A percentile compares a stretch with the other conserved stretches of the same genome.
phyloP scores from a whole-genome alignment of 768 basidiomycete species.

The Cantharellus cinnabarinus region DNA sequence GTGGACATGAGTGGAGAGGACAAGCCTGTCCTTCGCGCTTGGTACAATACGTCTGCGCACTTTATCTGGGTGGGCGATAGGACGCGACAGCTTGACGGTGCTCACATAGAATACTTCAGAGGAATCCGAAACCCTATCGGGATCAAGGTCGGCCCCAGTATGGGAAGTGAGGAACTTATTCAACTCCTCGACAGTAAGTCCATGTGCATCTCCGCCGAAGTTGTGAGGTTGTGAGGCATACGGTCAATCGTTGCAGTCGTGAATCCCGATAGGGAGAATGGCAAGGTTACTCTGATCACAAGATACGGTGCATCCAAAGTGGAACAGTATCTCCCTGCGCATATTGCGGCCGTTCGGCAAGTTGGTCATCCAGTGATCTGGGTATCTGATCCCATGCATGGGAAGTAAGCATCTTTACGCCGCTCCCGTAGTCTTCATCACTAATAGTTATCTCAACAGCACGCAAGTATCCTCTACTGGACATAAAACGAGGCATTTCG shows the following conservation, averaged over 20 bases:
- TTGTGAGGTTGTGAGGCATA: neutral
- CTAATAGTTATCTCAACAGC: constrained; percentile 22
- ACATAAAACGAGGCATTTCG: constrained; percentile 80
- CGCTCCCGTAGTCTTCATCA: neutral
- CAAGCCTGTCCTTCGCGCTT: constrained; percentile 16
- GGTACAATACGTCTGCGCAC: constrained; percentile 84
- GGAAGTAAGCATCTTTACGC: constrained; percentile 42
- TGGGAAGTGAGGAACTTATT: constrained; percentile 60
- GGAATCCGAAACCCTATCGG: constrained; percentile 89
- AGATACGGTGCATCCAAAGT: constrained; percentile 85
- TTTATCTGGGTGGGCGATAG: constrained; percentile 97
- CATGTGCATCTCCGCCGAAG: neutral
- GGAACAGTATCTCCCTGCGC: constrained; percentile 47
- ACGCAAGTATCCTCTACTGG: constrained; percentile 51
- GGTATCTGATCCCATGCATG: constrained; percentile 98
- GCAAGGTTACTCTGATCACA: constrained; percentile 77
- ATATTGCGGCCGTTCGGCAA: constrained; percentile 61
- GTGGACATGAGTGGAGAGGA: neutral
- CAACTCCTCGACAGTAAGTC: constrained; percentile 31
- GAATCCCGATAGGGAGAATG: constrained; percentile 65
- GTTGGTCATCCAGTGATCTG: constrained; percentile 79
- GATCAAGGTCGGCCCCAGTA: constrained; percentile 85
- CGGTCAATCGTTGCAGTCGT: constrained; percentile 33
- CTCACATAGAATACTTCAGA: constrained; percentile 89
- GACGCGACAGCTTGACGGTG: constrained; percentile 76